Percentiles rank a stretch among this genome's conserved stretches.
phyloP scores from a whole-genome alignment of 441 rosid genomes.

The Omphalea diandra region DNA sequence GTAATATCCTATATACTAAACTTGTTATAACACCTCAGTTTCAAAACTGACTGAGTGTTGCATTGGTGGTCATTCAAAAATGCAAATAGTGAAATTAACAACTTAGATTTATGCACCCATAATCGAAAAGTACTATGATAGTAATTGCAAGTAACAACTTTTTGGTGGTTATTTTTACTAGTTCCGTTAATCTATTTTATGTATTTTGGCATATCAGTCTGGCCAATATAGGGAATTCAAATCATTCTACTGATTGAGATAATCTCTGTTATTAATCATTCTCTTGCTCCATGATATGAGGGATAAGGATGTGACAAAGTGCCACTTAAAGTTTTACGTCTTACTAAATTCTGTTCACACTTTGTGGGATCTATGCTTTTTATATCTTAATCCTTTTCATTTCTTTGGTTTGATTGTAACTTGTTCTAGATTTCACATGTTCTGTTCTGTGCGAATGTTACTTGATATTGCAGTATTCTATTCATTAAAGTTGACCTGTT shows the following conservation, averaged over 20 bases:
- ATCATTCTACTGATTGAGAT: not conserved
- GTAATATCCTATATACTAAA: not conserved
- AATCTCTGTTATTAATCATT: not conserved
- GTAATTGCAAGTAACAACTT: not conserved
- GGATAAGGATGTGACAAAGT: slow-evolving; percentile 10
- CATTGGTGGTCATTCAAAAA: not conserved
- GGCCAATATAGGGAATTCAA: not conserved
- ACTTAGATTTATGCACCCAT: not conserved
- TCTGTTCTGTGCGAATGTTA: not conserved
- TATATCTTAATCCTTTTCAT: not conserved
- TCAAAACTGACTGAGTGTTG: not conserved
- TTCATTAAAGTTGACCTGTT: not conserved
- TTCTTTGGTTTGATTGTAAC: not conserved
- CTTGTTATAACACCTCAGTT: not conserved
- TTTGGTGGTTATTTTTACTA: not conserved
- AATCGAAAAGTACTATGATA: not conserved
- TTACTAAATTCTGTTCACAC: not conserved
- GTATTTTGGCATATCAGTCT: too few species aligned
- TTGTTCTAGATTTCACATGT: not conserved
- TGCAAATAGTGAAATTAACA: not conserved
- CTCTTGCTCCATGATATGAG: not conserved
- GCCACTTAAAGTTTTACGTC: not conserved
- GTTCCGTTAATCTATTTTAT: too few species aligned
- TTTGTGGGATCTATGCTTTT: not conserved
- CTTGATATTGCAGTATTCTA: not conserved